Percentiles rank a stretch among this genome's conserved stretches.
Conservation (phyloP, 352 stramenopile species). For the Plasmopara muralis region DNA sequence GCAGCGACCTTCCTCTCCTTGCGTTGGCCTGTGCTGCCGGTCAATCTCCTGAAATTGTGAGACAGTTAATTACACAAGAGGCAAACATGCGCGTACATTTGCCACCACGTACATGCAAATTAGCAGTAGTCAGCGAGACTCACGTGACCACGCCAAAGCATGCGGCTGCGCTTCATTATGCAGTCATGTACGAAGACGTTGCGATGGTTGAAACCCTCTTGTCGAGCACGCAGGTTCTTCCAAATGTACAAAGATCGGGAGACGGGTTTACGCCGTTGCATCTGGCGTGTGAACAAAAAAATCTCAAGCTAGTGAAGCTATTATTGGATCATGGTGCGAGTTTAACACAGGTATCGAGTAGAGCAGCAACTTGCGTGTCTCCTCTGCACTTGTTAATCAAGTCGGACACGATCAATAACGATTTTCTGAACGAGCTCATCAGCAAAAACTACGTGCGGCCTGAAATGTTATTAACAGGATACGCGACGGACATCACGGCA, state of each 20-base stretch:
- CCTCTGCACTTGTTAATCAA: constrained; percentile 49
- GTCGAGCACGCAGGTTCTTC: constrained; percentile 29
- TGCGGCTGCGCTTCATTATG: constrained; percentile 51
- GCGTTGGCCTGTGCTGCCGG: constrained; percentile 46
- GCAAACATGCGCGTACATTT: constrained; percentile 58
- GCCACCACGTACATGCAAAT: constrained; percentile 31
- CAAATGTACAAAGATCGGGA: constrained; percentile 49
- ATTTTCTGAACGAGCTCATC: constrained; percentile 40
- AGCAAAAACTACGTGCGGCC: constrained; percentile 27
- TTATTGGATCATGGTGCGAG: constrained; percentile 47
- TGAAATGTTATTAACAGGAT: constrained; percentile 40
- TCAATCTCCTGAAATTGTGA: constrained; percentile 36
- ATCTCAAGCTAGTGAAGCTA: constrained; percentile 40
- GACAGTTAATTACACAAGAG: constrained; percentile 36
- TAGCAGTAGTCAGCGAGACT: constrained; percentile 13
- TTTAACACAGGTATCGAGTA: constrained; percentile 43
- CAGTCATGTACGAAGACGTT: constrained; percentile 54
- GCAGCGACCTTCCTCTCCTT: constrained; percentile 49
- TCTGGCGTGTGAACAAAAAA: constrained; percentile 49
- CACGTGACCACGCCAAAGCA: constrained; percentile 36
- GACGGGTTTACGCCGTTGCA: constrained; percentile 64
- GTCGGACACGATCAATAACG: constrained; percentile 39
- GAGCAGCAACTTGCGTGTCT: constrained; percentile 31
- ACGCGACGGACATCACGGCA: constrained; percentile 3
- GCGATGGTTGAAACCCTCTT: constrained; percentile 35